Evolutionary conservation across 2,329 filamentous ascomycete genomes (phyloP), one percentile per base, ranked within the genome.

Genomic region (Xylaria sp.): DNA sequence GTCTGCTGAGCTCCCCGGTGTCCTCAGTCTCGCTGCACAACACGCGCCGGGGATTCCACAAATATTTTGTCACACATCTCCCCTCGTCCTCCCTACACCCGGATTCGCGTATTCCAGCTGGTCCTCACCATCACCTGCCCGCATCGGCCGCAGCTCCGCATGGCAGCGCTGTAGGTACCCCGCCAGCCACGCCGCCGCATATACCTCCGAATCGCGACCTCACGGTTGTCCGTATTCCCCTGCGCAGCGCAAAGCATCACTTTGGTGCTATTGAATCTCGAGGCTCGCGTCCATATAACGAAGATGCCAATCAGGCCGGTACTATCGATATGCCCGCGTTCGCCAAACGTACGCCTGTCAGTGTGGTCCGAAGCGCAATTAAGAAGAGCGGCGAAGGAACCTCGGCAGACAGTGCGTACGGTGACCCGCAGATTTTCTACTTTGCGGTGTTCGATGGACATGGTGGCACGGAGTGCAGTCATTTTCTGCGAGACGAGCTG

Each of bases 361-460:
- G 82, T 67, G 68, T 82, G 49, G 76, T 78, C 30, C 72, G 77
- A 52, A 76, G 68, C 60, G 71, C 74, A 52, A 76, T 80, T 55
- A 76, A 74, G 53, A 80, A 79, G 65, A 79, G 76, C 23, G 83
- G 79, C 63, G 85, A 85, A 74, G 86, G 83, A 54, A 90, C 83
- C 23, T 84, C 80, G 8, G 90, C 91, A 4, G 89, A 90, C 59
- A 89, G 87, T 65, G 85, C 89, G 1, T 89, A 85, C 63, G 93
- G 93, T 2, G 93, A 97, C 71, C 93, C 93, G 1, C 93, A 97
- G 72, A 88, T 97, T 39, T 99, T 99, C 75, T 99, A 97, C 74
- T 99, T 97, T 80, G 92, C 85, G 1, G 87, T 97, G 1, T 99
- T 97, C 70, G 94, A 99, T 74, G 94, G 94, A 2, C 94, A 99